Base-by-base conservation (phyloP, 2,329 filamentous ascomycete species). In the Fusarium sp. region DNA sequence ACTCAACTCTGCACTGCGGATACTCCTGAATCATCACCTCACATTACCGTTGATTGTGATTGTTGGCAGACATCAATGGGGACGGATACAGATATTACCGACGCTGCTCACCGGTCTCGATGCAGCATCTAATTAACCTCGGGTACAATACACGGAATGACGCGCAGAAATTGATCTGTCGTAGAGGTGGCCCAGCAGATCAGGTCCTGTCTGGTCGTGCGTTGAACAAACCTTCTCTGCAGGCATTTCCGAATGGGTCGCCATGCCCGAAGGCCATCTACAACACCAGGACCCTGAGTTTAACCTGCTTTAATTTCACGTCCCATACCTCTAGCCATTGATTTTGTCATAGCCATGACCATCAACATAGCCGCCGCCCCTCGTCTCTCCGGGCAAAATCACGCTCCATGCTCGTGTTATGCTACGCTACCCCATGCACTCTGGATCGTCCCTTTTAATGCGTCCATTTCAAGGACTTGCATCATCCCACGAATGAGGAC, bases 401-500 rank as follows among this genome's bases (percentile, higher is more conserved):
- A 42, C 33, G 53, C 43, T 54, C 59, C 63, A 53, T 61, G 38
- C 18, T 29, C 20, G 24, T 21, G 43, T 8, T 62, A 62, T 39
- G 62, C 42, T 43, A 65, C 62, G 62, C 65, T 53, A 64, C 54
- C 63, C 63, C 68, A 60, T 68, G 56, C 49, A 35, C 54, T 61
- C 67, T 67, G 54, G 54, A 61, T 70, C 68, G 60, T 60, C 43
- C 46, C 47, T 53, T 48, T 64, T 60, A 35, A 70, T 70, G 67
- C 63, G 58, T 49, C 47, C 66, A 42, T 46, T 63, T 55, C 59
- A 61, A 68, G 66, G 63, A 54, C 50, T 67, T 62, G 64, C 48
- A 55, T 67, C 56, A 69, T 69, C 67, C 67, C 67, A 69, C 67
- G 66, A 69, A 69, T 69, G 43, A 63, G 24, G 37, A 43, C 39